Percentiles rank a stretch among this genome's conserved stretches.
These are phyloP conservation scores for Kodamaea ohmeri DNA, from an alignment of 1,139 yeast species.

Conservation along the genomic window DNA sequence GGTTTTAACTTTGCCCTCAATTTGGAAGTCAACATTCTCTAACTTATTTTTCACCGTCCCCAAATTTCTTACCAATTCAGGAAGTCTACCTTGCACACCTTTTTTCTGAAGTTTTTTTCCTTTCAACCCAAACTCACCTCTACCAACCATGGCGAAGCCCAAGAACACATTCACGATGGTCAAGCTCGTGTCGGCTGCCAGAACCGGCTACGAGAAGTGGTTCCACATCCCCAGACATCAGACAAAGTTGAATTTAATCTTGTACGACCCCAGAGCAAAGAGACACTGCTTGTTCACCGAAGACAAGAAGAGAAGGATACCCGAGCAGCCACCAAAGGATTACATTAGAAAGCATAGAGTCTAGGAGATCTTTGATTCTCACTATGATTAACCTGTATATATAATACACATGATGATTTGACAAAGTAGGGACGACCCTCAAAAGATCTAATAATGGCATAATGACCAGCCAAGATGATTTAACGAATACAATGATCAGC, in stretches of 20 bases:
- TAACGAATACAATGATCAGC: too few relatives aligned
- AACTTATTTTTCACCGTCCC: slow-evolving; percentile 5
- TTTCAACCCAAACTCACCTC: slow-evolving; percentile 9
- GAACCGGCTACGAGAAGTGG: slow-evolving; percentile 82
- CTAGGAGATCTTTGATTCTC: slow-evolving; percentile 5
- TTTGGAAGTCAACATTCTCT: slow-evolving; percentile 19
- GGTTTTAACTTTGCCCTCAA: slow-evolving; percentile 11
- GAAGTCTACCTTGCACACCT: slow-evolving; percentile 6
- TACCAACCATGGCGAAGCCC: slow-evolving; percentile 38
- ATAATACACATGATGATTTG: slow-evolving; percentile 5
- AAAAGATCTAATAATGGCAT: too few relatives aligned
- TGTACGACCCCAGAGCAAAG: slow-evolving; percentile 76
- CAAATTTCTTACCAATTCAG: slow-evolving; percentile 1
- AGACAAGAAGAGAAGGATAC: slow-evolving; percentile 76
- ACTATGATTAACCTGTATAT: slow-evolving; percentile 11
- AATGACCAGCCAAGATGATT: too few relatives aligned
- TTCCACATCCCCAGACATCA: slow-evolving; percentile 80
- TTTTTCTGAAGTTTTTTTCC: slow-evolving; percentile 7
- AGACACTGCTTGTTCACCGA: slow-evolving; percentile 87
- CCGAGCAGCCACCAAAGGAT: slow-evolving; percentile 60
- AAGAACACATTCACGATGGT: slow-evolving; percentile 48
- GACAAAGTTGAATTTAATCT: slow-evolving; percentile 72
- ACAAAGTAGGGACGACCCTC: background rate
- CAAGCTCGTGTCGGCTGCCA: slow-evolving; percentile 55
- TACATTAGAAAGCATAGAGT: slow-evolving; percentile 48